Evolutionary conservation across 2,329 filamentous ascomycete species (phyloP), one percentile per base, ranked within the genome.

Genomic region (Diaporthe longicolla): DNA sequence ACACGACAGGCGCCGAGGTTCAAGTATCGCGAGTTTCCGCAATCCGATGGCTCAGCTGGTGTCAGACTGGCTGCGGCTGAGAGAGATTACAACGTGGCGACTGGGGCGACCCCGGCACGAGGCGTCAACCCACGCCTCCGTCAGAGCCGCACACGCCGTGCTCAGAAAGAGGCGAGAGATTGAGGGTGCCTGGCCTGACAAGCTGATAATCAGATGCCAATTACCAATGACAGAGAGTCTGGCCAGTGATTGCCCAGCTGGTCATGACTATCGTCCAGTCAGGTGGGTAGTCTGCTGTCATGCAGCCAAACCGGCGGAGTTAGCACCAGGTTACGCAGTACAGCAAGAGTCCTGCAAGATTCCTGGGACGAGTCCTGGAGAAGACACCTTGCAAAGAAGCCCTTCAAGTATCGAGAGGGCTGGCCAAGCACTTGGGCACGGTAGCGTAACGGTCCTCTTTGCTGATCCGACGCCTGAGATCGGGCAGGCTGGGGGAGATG

Each of bases 51-150:
- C 63, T 68, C 63, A 68, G 63, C 63, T 68, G 63, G 48, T 54
- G 63, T 68, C 63, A 68, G 63, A 40, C 63, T 68, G 63, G 15
- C 45, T 68, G 63, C 63, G 63, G 63, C 63, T 68, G 63, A 68
- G 35, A 54, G 32, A 13, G 32, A 26, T 32, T 54, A 54, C 63
- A 52, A 68, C 63, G 63, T 50, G 63, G 63, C 45, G 15, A 52
- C 63, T 66, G 63, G 63, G 63, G 45, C 63, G 13, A 66, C 15
- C 63, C 63, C 63, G 48, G 63, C 63, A 66, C 29, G 45, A 52
- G 45, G 63, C 32, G 63, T 52, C 45, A 15, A 52, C 45, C 29
- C 45, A 26, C 45, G 63, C 63, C 63, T 35, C 45, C 63, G 37
- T 37, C 45, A 66, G 61, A 50, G 61, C 26, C 61, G 35, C 63